A percentile compares a stretch with the other conserved stretches of the same genome.
Evolutionary conservation across 441 rosid species (phyloP).

Genomic region (Macaranga tanarius): DNA sequence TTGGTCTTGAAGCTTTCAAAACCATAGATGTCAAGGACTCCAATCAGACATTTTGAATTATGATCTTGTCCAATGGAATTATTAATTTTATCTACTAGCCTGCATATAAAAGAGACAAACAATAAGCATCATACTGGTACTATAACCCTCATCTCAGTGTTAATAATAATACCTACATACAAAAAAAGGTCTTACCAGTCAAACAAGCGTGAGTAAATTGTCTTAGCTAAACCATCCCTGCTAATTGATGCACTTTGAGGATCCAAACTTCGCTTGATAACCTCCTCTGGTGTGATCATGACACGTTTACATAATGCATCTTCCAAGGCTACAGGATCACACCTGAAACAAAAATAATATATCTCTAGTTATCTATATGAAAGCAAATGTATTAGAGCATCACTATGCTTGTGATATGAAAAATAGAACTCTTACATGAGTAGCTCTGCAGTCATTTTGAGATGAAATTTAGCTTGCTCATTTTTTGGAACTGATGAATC

Average conservation of each 20-base stretch:
- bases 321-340: constrained; percentile 64
- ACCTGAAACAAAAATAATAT: constrained; percentile 42
- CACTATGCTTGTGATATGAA: constrained; percentile 14
- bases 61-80: constrained; percentile 81
- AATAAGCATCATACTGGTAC: constrained; percentile 11
- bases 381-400: constrained; percentile 6
- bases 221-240: constrained; percentile 90
- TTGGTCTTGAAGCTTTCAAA: constrained; percentile 95
- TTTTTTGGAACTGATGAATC: constrained; percentile 91
- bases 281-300: constrained; percentile 91
- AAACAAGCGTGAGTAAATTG: constrained; percentile 69
- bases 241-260: constrained; percentile 73
- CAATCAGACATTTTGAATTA: constrained; percentile 66
- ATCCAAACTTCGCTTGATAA: constrained; percentile 79
- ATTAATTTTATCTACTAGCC: constrained; percentile 81
- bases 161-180: neutral
- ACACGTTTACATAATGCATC: constrained; percentile 87
- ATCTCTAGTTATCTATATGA: neutral
- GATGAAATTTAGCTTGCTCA: constrained; percentile 81
- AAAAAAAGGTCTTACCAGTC: constrained; percentile 55
- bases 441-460: constrained; percentile 83
- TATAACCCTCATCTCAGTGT: constrained; percentile 9
- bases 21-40: constrained; percentile 89
- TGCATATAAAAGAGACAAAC: constrained; percentile 35
- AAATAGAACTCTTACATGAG: constrained; percentile 57